Percentiles rank a stretch among this genome's conserved stretches.
These are phyloP conservation scores for Cercospora sp. DNA, from an alignment of 2,329 filamentous ascomycete genomes.

Conservation along the genomic window DNA sequence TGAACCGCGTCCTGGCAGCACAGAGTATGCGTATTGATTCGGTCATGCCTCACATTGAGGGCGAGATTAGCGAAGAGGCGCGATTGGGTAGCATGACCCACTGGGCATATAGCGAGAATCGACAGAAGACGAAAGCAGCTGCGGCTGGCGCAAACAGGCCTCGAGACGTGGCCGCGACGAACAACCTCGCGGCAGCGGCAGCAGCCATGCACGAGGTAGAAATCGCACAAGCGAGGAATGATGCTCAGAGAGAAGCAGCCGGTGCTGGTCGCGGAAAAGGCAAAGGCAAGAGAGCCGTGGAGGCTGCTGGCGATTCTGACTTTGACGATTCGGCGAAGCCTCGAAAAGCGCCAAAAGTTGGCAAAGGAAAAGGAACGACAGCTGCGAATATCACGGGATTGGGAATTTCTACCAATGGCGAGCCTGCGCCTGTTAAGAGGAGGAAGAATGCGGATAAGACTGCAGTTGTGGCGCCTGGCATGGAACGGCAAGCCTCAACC, in stretches of 20 bases:
- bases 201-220: constrained; percentile 78
- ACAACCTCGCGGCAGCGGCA: constrained; percentile 67
- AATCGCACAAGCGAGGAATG: constrained; percentile 75
- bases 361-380: constrained; percentile 66
- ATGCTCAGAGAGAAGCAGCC: constrained; percentile 65
- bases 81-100: constrained; percentile 88
- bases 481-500: constrained; percentile 69
- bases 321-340: constrained; percentile 63
- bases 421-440: constrained; percentile 73
- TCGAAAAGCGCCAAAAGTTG: constrained; percentile 64
- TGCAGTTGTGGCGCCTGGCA: constrained; percentile 46
- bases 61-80: constrained; percentile 91
- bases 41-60: constrained; percentile 81
- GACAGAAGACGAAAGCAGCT: constrained; percentile 54
- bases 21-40: constrained; percentile 83
- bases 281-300: constrained; percentile 60
- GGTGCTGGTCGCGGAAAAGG: constrained; percentile 62
- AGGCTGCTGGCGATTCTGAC: constrained; percentile 71
- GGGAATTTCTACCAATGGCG: constrained; percentile 64
- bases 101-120: constrained; percentile 91
- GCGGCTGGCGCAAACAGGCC: constrained; percentile 70
- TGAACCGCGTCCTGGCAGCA: constrained; percentile 83
- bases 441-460: constrained; percentile 77
- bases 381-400: constrained; percentile 47
- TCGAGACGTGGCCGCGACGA: constrained; percentile 74